phyloP scores from a whole-genome alignment of 75 land plant genomes.

The Cupressus sempervirens region DNA sequence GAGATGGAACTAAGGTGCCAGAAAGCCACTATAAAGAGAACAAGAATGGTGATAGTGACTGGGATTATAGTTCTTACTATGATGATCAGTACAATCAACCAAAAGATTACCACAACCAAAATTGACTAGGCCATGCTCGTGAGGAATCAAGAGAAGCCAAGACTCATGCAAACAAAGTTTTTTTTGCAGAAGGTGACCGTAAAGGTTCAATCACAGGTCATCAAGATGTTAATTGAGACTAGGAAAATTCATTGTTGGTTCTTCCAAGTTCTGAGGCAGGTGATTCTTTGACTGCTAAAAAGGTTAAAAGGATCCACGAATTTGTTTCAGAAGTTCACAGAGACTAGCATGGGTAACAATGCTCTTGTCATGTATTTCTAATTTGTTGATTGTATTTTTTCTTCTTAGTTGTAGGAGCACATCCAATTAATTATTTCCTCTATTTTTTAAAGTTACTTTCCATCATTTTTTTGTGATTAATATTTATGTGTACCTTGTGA shows the following conservation, averaged over 20 bases:
- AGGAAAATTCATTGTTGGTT: background rate
- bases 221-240: conserved; percentile 2
- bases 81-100: background rate
- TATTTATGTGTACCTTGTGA: background rate
- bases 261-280: background rate
- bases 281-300: background rate
- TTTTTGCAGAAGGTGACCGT: background rate
- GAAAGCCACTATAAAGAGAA: background rate
- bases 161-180: background rate
- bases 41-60: conserved; percentile 6
- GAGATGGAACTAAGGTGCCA: conserved; percentile 3
- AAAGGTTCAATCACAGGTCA: background rate
- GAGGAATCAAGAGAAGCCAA: conserved; percentile 3
- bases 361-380: background rate
- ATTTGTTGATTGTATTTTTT: background rate
- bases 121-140: background rate
- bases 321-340: background rate
- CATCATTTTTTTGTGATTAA: background rate
- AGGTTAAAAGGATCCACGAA: background rate
- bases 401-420: background rate
- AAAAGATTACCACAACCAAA: background rate
- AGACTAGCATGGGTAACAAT: background rate
- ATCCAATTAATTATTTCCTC: background rate
- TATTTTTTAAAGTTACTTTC: background rate
- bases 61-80: conserved; percentile 6